Evolutionary conservation across 1,284 basidiomycete genomes (phyloP).

Genomic region (Amylostereum chailletii): DNA sequence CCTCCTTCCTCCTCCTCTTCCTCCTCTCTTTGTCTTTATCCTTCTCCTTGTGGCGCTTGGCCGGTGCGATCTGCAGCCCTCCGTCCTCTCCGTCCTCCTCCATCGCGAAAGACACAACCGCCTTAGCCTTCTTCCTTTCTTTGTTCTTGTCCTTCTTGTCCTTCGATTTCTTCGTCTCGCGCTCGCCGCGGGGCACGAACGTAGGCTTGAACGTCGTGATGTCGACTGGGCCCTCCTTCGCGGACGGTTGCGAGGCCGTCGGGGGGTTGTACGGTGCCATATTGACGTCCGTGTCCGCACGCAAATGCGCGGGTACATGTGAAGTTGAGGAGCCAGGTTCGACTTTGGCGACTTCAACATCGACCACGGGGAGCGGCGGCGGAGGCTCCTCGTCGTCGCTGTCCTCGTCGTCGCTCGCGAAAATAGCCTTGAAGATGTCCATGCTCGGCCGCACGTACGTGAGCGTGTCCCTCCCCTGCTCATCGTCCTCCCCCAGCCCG

Average conservation of each 20-base stretch:
- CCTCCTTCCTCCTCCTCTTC: slow-evolving; percentile 23
- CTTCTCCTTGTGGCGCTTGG: slow-evolving; percentile 22
- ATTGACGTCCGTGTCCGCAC: slow-evolving; percentile 3
- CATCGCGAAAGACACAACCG: slow-evolving; percentile 61
- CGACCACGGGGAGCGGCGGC: not conserved
- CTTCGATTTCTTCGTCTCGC: slow-evolving; percentile 22
- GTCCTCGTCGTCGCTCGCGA: slow-evolving; percentile 83
- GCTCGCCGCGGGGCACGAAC: slow-evolving; percentile 55
- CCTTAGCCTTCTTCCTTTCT: slow-evolving; percentile 34
- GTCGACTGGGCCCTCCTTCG: slow-evolving; percentile 36
- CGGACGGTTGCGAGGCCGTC: slow-evolving; percentile 9
- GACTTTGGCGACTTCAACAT: slow-evolving; percentile 1
- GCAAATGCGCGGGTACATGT: slow-evolving; percentile 9
- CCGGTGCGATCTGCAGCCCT: slow-evolving; percentile 26
- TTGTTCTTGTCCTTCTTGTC: slow-evolving; percentile 28
- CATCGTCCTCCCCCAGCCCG: slow-evolving; percentile 82
- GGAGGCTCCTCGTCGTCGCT: slow-evolving; percentile 50
- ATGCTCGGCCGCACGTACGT: slow-evolving; percentile 83
- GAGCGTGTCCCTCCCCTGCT: slow-evolving; percentile 78
- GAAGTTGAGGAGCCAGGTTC: not conserved
- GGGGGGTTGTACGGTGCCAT: slow-evolving; percentile 7
- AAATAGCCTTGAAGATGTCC: slow-evolving; percentile 94
- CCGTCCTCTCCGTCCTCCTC: slow-evolving; percentile 46
- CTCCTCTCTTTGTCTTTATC: slow-evolving; percentile 27
- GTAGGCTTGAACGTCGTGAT: slow-evolving; percentile 69